Conservation (phyloP, 225 moss, liverwort and hornwort genomes). For the Straminergon stramineum region DNA sequence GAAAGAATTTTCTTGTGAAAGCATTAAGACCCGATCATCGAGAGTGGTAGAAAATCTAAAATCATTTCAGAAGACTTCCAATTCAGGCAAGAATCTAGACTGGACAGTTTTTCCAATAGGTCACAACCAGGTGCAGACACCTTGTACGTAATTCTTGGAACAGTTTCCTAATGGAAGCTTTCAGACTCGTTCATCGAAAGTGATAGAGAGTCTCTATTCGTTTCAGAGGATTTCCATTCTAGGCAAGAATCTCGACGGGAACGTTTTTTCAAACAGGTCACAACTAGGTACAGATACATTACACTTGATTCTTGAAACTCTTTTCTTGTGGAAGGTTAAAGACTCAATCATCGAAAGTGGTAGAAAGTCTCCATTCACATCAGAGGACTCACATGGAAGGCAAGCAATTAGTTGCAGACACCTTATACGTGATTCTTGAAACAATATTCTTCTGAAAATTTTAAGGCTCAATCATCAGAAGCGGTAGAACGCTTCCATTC, state of each 20-base stretch:
- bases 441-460: not conserved
- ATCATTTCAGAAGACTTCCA: not conserved
- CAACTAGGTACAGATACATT: not conserved
- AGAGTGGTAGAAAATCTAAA: not conserved
- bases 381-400: not conserved
- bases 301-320: not conserved
- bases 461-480: not conserved
- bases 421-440: not conserved
- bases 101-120: not conserved
- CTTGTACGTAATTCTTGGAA: not conserved
- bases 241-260: not conserved
- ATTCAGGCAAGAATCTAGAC: not conserved
- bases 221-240: not conserved
- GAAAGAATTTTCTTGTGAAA: not conserved
- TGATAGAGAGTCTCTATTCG: not conserved
- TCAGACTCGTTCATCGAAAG: not conserved
- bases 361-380: not conserved
- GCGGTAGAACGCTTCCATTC: not conserved
- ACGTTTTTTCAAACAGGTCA: not conserved
- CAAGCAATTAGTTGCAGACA: not conserved
- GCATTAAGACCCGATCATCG: not conserved
- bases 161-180: not conserved
- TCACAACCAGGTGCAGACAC: not conserved
- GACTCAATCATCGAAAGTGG: not conserved
- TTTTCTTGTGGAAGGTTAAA: not conserved